These are phyloP conservation scores for Cucurbita pepo DNA, from an alignment of 306 rosid species.

Conservation along the genomic window DNA sequence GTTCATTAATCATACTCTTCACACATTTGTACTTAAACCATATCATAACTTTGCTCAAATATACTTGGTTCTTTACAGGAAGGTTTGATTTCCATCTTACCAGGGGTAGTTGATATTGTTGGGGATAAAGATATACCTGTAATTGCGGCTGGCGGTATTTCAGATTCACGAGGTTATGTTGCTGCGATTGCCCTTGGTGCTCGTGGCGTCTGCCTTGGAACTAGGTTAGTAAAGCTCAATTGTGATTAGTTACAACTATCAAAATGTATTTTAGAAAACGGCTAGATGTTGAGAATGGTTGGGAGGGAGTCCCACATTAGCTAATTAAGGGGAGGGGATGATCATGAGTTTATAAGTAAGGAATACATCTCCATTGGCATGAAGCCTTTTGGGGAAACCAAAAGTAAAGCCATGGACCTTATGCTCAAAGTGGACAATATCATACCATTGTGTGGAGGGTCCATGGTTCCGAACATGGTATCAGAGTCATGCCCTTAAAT, in stretches of 20 bases:
- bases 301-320: too few species aligned
- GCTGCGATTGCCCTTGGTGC: slow-evolving; percentile 93
- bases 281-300: too few species aligned
- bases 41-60: not conserved
- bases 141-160: slow-evolving; percentile 76
- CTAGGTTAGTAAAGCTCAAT: slow-evolving; percentile 36
- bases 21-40: not conserved
- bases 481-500: too few species aligned
- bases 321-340: too few species aligned
- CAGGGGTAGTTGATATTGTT: slow-evolving; percentile 67
- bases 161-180: slow-evolving; percentile 66
- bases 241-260: not conserved
- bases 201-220: slow-evolving; percentile 56
- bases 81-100: slow-evolving; percentile 47
- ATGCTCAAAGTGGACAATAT: too few species aligned
- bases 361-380: too few species aligned
- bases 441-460: too few species aligned
- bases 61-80: slow-evolving; percentile 32
- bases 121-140: slow-evolving; percentile 51
- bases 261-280: not conserved
- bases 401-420: too few species aligned
- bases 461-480: too few species aligned
- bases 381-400: too few species aligned
- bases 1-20: not conserved
- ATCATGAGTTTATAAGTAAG: too few species aligned